A percentile compares a stretch with the other conserved stretches of the same genome.
These are phyloP conservation scores for Ziziphus jujuba DNA, from an alignment of 306 rosid genomes.

Conservation along the genomic window DNA sequence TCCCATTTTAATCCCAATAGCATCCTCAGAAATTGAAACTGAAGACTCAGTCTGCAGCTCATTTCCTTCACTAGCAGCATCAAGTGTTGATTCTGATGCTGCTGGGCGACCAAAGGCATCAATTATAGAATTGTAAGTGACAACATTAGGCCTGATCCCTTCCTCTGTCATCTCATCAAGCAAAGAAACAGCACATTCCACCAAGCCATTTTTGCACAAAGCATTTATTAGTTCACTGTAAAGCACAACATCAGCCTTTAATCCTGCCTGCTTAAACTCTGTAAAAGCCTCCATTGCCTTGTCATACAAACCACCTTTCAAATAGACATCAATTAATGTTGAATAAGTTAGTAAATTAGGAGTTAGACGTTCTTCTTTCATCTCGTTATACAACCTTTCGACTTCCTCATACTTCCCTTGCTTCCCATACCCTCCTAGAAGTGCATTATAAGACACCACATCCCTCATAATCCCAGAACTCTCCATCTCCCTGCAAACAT, in stretches of 20 bases:
- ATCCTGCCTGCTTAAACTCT: conserved; percentile 67
- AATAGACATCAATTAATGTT: conserved; percentile 72
- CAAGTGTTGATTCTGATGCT: conserved; percentile 32
- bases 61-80: conserved; percentile 24
- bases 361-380: conserved; percentile 52
- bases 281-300: conserved; percentile 70
- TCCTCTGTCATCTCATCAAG: conserved; percentile 87
- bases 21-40: conserved; percentile 20
- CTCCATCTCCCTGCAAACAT: conserved; percentile 75
- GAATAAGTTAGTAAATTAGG: conserved; percentile 83
- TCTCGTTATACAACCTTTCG: conserved; percentile 45
- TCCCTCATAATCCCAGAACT: conserved; percentile 63
- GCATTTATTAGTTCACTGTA: conserved; percentile 79
- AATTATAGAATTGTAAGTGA: conserved; percentile 82
- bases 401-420: conserved; percentile 68
- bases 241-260: conserved; percentile 83
- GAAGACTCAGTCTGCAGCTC: conserved; percentile 23
- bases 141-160: conserved; percentile 81
- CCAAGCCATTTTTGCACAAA: conserved; percentile 78
- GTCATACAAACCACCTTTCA: conserved; percentile 69
- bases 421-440: conserved; percentile 85
- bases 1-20: conserved; percentile 17
- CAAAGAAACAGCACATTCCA: conserved; percentile 68
- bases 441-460: conserved; percentile 81
- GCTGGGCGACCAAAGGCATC: conserved; percentile 67